A percentile compares a stretch with the other conserved stretches of the same genome.
Evolutionary conservation across 1,284 basidiomycete genomes (phyloP).

Genomic region (Ustilago lituana): DNA sequence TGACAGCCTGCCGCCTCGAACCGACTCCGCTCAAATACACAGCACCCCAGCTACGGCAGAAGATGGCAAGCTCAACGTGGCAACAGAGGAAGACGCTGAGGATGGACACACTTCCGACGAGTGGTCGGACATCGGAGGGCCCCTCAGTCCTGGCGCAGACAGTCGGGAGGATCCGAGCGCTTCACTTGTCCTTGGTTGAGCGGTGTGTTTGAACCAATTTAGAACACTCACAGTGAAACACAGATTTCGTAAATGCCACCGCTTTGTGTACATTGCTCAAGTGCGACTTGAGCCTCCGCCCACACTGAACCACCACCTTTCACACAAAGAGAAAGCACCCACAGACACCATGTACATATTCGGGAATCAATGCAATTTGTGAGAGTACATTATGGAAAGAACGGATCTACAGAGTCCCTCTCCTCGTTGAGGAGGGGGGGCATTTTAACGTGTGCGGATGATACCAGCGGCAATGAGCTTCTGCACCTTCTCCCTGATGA

Average conservation of each 20-base stretch:
- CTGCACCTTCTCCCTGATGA: constrained; percentile 83
- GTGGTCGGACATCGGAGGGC: constrained; percentile 52
- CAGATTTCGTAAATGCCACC: too few relatives aligned
- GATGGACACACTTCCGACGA: constrained; percentile 41
- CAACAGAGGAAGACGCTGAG: background rate
- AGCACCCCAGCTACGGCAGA: too few relatives aligned
- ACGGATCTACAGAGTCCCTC: background rate
- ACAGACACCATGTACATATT: too few relatives aligned
- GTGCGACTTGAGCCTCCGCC: too few relatives aligned
- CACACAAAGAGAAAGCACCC: too few relatives aligned
- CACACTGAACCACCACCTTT: too few relatives aligned
- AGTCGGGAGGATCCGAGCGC: constrained; percentile 4
- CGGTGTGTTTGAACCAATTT: too few relatives aligned
- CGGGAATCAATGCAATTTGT: too few relatives aligned
- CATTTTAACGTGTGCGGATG: constrained; percentile 71
- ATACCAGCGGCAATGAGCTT: constrained; percentile 94
- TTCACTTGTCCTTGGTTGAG: constrained; percentile 11
- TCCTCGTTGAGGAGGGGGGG: too few relatives aligned
- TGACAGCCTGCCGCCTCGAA: background rate
- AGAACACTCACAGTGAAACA: too few relatives aligned
- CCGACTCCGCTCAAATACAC: too few relatives aligned
- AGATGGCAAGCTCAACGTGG: background rate
- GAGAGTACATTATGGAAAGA: background rate
- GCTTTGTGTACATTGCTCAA: too few relatives aligned
- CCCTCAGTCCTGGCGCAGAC: constrained; percentile 11